Evolutionary conservation across 768 basidiomycete genomes (phyloP), one percentile per base, ranked within the genome.

Genomic region (Xerocomellus intermedius): DNA sequence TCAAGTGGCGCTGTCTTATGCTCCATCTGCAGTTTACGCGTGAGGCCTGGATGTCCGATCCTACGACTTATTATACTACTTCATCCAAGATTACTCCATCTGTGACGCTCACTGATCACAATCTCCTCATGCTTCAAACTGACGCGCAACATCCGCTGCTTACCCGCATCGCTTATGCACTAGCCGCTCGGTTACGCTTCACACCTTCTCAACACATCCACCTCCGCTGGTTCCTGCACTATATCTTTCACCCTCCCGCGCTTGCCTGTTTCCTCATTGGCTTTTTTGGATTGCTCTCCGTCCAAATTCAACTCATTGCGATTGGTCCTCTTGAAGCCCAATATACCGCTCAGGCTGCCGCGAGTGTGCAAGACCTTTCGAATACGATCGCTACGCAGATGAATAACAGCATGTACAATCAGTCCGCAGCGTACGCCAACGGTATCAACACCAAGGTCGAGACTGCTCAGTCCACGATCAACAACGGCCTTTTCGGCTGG

Each of bases 401-500:
- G 67, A 96, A 96, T 62, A 75, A 76, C 33, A 88, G 83, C 75
- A 95, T 96, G 85, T 83, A 82, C 64, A 85, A 87, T 63, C 85
- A 92, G 61, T 94, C 91, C 9, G 66, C 81, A 14, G 66, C 79
- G 4, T 99, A 95, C 60, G 94, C 95, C 4, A 76, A 70, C n/a
- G 78, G 77, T 32, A 78, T 94, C 65, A 99, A 98, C 60, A 64
- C 63, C 19, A 87, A 83, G 30, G 83, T 98, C 21, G 79, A 82
- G 46, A 62, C 62, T 33, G 78, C 92, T 46, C 91, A 98, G 73
- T 77, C 75, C 37, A 81, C 83, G 7, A 82, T 98, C 71, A 92
- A 98, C 68, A 75, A 91, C 38, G 89, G 89, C 24, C 73, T 98
- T 43, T 96, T 98, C 58, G 94, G 94, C 10, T 98, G 95, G 95